Evolutionary conservation across 2,329 filamentous ascomycete genomes (phyloP).

Genomic region (Alternaria gansuensis): DNA sequence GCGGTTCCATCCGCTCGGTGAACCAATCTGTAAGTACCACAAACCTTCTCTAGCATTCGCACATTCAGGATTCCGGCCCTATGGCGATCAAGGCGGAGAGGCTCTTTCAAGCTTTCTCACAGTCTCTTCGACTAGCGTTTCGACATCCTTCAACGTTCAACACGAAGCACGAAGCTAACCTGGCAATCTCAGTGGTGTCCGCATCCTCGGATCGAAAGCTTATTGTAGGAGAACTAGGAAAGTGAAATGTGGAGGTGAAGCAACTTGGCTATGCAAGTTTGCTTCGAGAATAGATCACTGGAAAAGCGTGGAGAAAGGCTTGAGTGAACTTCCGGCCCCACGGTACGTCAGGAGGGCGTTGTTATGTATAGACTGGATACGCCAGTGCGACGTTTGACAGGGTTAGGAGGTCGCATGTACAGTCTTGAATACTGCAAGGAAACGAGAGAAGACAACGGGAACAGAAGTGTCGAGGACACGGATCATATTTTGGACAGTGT

Average conservation of each 20-base stretch:
- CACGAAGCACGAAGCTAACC: slow-evolving; percentile 37
- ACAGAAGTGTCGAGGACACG: slow-evolving; percentile 34
- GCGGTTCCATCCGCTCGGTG: slow-evolving; percentile 83
- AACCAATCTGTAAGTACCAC: slow-evolving; percentile 80
- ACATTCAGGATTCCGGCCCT: neutral
- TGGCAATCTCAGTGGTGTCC: slow-evolving; percentile 73
- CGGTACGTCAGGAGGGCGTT: slow-evolving; percentile 36
- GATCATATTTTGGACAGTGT: slow-evolving; percentile 29
- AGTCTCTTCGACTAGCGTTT: slow-evolving; percentile 17
- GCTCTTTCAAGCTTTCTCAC: neutral
- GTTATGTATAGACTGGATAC: slow-evolving; percentile 42
- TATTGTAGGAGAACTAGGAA: slow-evolving; percentile 81
- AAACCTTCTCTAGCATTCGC: neutral
- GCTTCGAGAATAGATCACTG: slow-evolving; percentile 31
- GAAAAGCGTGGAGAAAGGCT: slow-evolving; percentile 40
- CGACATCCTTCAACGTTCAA: slow-evolving; percentile 21
- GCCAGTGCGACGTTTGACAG: slow-evolving; percentile 44
- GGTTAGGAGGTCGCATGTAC: slow-evolving; percentile 29
- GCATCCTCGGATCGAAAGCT: slow-evolving; percentile 89
- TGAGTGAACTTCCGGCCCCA: slow-evolving; percentile 30
- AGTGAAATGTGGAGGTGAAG: slow-evolving; percentile 55
- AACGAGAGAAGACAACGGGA: slow-evolving; percentile 20
- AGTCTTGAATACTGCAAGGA: slow-evolving; percentile 4
- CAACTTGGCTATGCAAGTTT: slow-evolving; percentile 36
- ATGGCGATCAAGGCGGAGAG: neutral